These are phyloP conservation scores for Thinopyrum elongatum DNA, from an alignment of 176 grass and related monocot species.

Conservation along the genomic window DNA sequence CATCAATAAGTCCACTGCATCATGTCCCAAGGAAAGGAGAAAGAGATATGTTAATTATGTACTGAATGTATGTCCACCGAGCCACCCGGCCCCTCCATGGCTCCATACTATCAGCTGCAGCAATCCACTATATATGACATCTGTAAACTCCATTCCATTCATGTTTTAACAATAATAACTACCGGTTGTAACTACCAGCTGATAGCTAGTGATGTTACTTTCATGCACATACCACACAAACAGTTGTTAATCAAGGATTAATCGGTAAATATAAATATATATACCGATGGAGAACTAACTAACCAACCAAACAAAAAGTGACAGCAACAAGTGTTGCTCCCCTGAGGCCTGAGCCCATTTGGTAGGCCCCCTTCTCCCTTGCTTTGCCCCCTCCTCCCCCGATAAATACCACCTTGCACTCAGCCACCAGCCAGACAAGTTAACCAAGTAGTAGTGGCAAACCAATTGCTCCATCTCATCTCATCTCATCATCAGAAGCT, in stretches of 20 bases:
- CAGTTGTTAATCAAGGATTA: slow-evolving; percentile 10
- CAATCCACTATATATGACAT: not conserved
- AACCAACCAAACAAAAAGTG: slow-evolving; percentile 29
- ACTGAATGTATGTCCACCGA: slow-evolving; percentile 37
- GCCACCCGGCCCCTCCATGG: not conserved
- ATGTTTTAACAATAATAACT: slow-evolving; percentile 15
- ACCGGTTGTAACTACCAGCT: not conserved
- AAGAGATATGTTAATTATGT: slow-evolving; percentile 23
- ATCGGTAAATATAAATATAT: not conserved
- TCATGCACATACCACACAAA: slow-evolving; percentile 1
- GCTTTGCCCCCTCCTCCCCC: not conserved
- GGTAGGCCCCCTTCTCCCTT: slow-evolving; percentile 14
- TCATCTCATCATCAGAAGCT: not conserved
- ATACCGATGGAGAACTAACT: slow-evolving; percentile 8
- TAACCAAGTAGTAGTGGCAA: slow-evolving; percentile 1
- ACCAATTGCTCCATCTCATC: not conserved
- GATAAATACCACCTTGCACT: slow-evolving; percentile 55
- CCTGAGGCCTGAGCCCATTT: slow-evolving; percentile 33
- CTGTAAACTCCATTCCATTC: not conserved
- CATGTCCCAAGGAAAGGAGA: not conserved
- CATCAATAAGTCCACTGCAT: not conserved
- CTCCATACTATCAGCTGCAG: not conserved
- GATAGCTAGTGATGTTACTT: slow-evolving; percentile 24
- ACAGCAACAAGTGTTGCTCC: slow-evolving; percentile 35
- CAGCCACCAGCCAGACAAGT: not conserved